Base-by-base conservation (phyloP, 2,329 filamentous ascomycete genomes). In the Trichoderma guizhouense region DNA sequence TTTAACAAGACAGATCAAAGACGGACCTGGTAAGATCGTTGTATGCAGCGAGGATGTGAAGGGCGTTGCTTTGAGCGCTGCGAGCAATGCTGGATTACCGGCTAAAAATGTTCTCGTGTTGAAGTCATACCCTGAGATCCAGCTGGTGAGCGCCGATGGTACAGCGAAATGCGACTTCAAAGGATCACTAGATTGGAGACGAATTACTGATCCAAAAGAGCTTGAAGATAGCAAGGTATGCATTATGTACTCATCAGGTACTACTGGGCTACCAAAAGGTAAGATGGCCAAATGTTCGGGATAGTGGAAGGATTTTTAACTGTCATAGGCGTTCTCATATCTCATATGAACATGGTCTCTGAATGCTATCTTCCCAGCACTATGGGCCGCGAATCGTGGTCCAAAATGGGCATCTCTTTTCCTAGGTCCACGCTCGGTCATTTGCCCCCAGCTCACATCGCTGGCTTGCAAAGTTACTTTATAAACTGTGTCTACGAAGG, bases 41-140 rank as follows among this genome's bases (percentile, higher is more conserved):
- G 74, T 85, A 65, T 86, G 86, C 76, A 84, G 84, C 55, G 82
- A 83, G 30, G 85, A 86, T 36, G 82, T 84, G 24, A 82, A 83
- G 36, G 79, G 84, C 1, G 82, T 85, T 8, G 82, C 85, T 0
- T 77, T 84, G 26, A 84, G 84, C 0, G 88, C 88, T 0, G 86
- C 85, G 15, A 78, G 83, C 12, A 83, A 83, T 5, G 79, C 79
- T 12, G 85, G 84, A 0, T 74, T 90, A 1, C 76, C 83, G 0
- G 74, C 79, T 18, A 78, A 81, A 5, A 82, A 85, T 51, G 84
- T 92, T 1, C 76, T 91, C 7, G 75, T 89, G 1, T 83, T 90
- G 69, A 82, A 82, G 58, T 85, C 83, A 36, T 69, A 77, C 15
- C 79, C 78, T 0, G 68, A 75, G 5, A 71, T 80, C 21, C 74